These are phyloP conservation scores for Rhynchosporium graminicola DNA, from an alignment of 2,329 filamentous ascomycete genomes.

Conservation along the genomic window DNA sequence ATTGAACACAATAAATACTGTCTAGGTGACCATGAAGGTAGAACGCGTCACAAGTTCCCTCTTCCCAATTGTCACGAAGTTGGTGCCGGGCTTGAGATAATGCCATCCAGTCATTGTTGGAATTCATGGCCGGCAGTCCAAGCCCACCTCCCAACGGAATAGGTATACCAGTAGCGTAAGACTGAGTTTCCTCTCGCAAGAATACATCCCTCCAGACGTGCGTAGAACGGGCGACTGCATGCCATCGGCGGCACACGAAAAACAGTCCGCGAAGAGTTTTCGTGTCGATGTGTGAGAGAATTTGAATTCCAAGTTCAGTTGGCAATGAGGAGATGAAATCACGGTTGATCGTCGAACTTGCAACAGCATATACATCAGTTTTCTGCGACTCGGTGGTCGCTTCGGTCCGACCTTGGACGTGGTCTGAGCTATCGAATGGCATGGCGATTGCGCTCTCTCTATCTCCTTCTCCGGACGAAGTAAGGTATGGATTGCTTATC, in stretches of 20 bases:
- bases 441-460: slow-evolving; percentile 67
- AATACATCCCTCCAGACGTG: slow-evolving; percentile 67
- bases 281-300: slow-evolving; percentile 58
- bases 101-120: slow-evolving; percentile 78
- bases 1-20: slow-evolving; percentile 97
- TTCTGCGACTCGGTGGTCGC: not conserved
- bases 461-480: slow-evolving; percentile 47
- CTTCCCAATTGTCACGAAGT: slow-evolving; percentile 77
- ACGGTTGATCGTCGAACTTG: slow-evolving; percentile 46
- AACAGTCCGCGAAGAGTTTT: slow-evolving; percentile 51
- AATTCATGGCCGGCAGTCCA: slow-evolving; percentile 56
- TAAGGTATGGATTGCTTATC: not conserved
- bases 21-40: slow-evolving; percentile 94
- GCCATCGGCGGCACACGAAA: slow-evolving; percentile 55
- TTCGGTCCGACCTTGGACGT: slow-evolving; percentile 8
- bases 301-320: slow-evolving; percentile 58
- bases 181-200: slow-evolving; percentile 59
- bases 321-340: slow-evolving; percentile 61
- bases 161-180: slow-evolving; percentile 58
- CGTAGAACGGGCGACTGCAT: slow-evolving; percentile 49
- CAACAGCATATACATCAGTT: not conserved
- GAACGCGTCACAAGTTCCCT: slow-evolving; percentile 75
- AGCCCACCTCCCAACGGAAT: slow-evolving; percentile 55
- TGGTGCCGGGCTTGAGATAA: slow-evolving; percentile 78
- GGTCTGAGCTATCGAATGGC: slow-evolving; percentile 43